Base-by-base conservation (phyloP, 495 filamentous ascomycete genomes). In the Amphirosellinia nigrospora region DNA sequence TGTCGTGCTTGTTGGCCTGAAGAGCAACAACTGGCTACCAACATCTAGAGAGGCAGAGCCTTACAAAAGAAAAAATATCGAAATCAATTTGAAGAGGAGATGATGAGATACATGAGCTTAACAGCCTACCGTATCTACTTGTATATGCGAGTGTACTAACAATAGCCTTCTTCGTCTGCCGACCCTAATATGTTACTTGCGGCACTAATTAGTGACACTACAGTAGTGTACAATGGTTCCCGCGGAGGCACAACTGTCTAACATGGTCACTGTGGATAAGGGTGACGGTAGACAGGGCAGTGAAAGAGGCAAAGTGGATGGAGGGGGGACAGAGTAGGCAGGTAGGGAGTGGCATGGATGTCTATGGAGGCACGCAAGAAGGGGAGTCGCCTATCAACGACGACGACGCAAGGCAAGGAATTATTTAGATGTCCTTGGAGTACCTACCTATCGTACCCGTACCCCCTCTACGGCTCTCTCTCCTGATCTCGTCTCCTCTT, bases 281-380 rank as follows among this genome's bases (percentile, higher is more conserved):
- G 46, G 75, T 74, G 75, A 77, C 73, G 74, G 72, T 70, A 78
- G 74, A 70, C 74, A 78, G 73, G 71, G 69, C 64, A 71, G 66
- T 73, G 62, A 70, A 39, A 71, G 66, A 68, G 46, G 58, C 30
- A 60, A 70, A 67, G 71, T 65, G 67, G 58, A 56, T 59, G 70
- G 73, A 77, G 74, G 73, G 73, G 73, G 60, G 60, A 71, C 75
- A 68, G 75, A 75, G 77, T 77, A 79, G 75, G 77, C 74, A 78
- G 76, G 76, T 78, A 75, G 69, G 72, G 73, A 72, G 48, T 16
- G 74, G 70, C 76, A 77, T 78, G 76, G 77, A 77, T 77, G 72
- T 38, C 71, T 70, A 77, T 75, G 75, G 74, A 77, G 77, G 73
- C 74, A 77, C 74, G 76, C 68, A 62, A 64, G 46, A 58, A 70